Percentiles rank a stretch among this genome's conserved stretches.
phyloP scores from a whole-genome alignment of 495 filamentous ascomycete species.

The Neurospora sp. region DNA sequence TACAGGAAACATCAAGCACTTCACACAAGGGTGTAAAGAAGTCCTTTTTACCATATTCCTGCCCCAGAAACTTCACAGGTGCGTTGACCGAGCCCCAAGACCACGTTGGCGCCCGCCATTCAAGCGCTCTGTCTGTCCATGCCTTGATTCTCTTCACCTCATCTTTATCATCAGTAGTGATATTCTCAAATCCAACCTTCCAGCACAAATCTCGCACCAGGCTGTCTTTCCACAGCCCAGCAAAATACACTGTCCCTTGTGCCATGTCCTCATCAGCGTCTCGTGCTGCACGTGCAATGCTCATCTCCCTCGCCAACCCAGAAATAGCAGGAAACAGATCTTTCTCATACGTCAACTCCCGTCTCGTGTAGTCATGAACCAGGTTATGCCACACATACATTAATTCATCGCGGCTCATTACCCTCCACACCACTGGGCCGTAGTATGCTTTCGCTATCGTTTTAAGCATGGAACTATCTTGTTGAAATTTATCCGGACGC shows the following conservation, averaged over 20 bases:
- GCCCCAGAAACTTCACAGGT: slow-evolving; percentile 1
- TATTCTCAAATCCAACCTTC: not conserved
- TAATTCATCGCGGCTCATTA: not conserved
- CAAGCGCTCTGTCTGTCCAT: not conserved
- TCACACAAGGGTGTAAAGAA: slow-evolving; percentile 2
- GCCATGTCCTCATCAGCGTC: not conserved
- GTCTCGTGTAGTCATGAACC: slow-evolving; percentile 8
- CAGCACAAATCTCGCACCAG: slow-evolving; percentile 4
- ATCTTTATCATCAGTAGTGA: not conserved
- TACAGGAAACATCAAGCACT: slow-evolving; percentile 2
- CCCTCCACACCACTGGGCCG: not conserved
- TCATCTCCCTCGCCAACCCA: slow-evolving; percentile 6
- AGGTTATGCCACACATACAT: slow-evolving; percentile 1
- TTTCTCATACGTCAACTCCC: slow-evolving; percentile 4
- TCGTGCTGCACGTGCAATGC: not conserved
- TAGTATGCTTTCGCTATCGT: not conserved
- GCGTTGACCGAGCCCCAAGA: slow-evolving; percentile 9
- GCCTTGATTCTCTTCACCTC: not conserved
- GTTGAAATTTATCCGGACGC: no score
- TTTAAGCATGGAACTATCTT: no score
- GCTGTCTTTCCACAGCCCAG: slow-evolving; percentile 11
- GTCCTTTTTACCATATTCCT: not conserved
- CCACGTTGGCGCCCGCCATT: slow-evolving; percentile 16
- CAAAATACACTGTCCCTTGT: not conserved
- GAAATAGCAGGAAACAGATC: slow-evolving; percentile 13